phyloP scores from a whole-genome alignment of 495 filamentous ascomycete genomes.

The Neurospora hispaniola region DNA sequence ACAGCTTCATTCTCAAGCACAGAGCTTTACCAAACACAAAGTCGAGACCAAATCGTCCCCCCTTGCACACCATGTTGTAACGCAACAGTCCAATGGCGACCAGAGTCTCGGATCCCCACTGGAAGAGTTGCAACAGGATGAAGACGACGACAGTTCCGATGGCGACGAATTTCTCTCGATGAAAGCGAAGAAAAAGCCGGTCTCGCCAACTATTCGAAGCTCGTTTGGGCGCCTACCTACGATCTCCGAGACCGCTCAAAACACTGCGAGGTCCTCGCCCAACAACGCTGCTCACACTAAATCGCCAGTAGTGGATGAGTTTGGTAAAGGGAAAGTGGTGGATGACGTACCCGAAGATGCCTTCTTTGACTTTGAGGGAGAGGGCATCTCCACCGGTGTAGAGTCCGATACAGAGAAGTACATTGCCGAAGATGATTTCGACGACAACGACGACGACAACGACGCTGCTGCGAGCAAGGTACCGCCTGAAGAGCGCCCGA shows the following conservation, averaged over 20 bases:
- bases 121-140: conserved; percentile 17
- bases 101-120: conserved; percentile 9
- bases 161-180: conserved; percentile 26
- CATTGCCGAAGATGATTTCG: conserved; percentile 7
- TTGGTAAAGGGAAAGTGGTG: background rate
- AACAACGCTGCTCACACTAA: background rate
- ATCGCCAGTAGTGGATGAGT: background rate
- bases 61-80: background rate
- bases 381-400: background rate
- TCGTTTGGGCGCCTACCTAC: conserved; percentile 7
- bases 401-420: conserved; percentile 12
- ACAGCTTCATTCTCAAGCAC: background rate
- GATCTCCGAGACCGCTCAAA: conserved; percentile 4
- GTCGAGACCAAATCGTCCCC: background rate
- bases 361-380: conserved; percentile 21
- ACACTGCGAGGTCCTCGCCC: background rate
- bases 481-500: background rate
- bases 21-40: background rate
- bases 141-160: conserved; percentile 12
- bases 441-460: conserved; percentile 14
- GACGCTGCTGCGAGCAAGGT: conserved; percentile 2
- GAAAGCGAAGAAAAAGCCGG: conserved; percentile 11
- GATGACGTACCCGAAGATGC: conserved; percentile 11
- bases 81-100: background rate
- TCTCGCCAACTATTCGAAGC: conserved; percentile 7